Percentiles rank a stretch among this genome's conserved stretches.
These are phyloP conservation scores for Scedosporium boydii DNA, from an alignment of 2,329 filamentous ascomycete species.

Conservation along the genomic window DNA sequence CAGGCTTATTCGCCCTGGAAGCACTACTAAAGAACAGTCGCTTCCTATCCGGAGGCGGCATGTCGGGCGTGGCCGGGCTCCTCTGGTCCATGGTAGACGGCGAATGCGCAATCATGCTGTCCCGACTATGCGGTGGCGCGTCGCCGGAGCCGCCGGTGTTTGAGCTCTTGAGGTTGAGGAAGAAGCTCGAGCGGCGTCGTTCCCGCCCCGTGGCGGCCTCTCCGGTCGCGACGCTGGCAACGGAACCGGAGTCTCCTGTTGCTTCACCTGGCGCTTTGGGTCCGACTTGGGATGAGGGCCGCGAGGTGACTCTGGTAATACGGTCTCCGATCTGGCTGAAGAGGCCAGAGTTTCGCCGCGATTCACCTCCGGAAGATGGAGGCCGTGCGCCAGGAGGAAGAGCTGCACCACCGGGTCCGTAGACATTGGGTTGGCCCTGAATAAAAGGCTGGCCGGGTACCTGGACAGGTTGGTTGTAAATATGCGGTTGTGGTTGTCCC, in stretches of 20 bases:
- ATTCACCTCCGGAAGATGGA: neutral
- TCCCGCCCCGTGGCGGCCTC: conserved; percentile 24
- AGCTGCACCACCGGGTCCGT: neutral
- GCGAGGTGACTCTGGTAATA: neutral
- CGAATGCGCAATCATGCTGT: conserved; percentile 1
- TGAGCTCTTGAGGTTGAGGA: conserved; percentile 18
- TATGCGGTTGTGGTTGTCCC: conserved; percentile 9
- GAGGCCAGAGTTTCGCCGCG: conserved; percentile 1
- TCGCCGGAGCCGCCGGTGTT: neutral
- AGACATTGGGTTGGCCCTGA: neutral
- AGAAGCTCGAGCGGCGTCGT: conserved; percentile 29
- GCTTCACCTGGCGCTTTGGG: neutral
- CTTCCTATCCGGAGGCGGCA: conserved; percentile 25
- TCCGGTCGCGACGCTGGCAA: conserved; percentile 28
- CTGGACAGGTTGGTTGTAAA: neutral
- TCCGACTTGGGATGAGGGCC: neutral
- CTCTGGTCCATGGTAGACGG: neutral
- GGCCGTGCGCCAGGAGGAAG: neutral
- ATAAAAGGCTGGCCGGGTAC: neutral
- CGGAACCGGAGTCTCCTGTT: conserved; percentile 28
- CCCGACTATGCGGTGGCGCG: neutral
- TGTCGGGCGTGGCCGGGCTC: conserved; percentile 9
- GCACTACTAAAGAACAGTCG: conserved; percentile 27
- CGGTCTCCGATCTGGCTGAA: conserved; percentile 5
- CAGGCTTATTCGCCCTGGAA: conserved; percentile 6